Evolutionary conservation across 768 basidiomycete genomes (phyloP).

Genomic region (Baorangia bicolor): DNA sequence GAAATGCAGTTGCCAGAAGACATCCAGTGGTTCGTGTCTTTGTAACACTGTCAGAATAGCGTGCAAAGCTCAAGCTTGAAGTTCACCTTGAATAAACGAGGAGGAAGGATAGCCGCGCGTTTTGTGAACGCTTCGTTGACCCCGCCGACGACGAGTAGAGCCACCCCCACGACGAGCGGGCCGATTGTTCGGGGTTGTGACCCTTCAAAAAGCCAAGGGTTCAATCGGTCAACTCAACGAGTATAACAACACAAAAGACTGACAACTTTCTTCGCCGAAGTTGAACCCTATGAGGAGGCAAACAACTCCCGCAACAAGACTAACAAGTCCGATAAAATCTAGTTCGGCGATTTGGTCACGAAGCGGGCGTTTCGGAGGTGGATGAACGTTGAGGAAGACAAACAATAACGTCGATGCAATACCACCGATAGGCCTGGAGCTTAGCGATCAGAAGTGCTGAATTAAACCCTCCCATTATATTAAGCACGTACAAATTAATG

Average conservation of each 20-base stretch:
- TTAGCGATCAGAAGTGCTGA: neutral
- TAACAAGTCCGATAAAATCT: conserved; percentile 64
- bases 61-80: neutral
- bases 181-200: conserved; percentile 53
- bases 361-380: conserved; percentile 57
- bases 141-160: conserved; percentile 46
- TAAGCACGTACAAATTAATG: conserved; percentile 59
- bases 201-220: conserved; percentile 40
- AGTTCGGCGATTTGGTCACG: conserved; percentile 58
- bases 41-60: neutral
- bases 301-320: conserved; percentile 64
- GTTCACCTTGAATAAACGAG: conserved; percentile 65
- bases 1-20: conserved; percentile 54
- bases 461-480: neutral
- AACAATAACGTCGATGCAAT: conserved; percentile 58
- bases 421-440: conserved; percentile 64
- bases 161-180: conserved; percentile 52
- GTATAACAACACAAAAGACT: conserved; percentile 22
- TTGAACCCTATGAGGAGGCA: conserved; percentile 71
- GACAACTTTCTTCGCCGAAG: conserved; percentile 63
- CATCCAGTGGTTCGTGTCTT: conserved; percentile 69
- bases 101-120: conserved; percentile 69
- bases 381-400: conserved; percentile 74
- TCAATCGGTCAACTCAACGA: neutral
- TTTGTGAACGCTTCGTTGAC: conserved; percentile 62